Base-by-base conservation (phyloP, 768 basidiomycete species). In the Astraeus odoratus region DNA sequence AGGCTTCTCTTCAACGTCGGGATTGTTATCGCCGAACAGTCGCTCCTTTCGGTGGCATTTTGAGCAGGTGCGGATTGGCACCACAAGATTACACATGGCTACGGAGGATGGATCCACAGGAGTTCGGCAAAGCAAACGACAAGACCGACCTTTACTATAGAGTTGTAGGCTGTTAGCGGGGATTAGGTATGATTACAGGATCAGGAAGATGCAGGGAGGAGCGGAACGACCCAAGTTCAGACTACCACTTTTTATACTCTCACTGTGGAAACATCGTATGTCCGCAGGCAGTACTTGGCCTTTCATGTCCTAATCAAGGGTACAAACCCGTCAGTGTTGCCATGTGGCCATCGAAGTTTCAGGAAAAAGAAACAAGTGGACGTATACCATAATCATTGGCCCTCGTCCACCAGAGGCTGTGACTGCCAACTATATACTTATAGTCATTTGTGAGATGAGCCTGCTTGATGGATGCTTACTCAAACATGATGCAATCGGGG, bases 31-130 rank as follows among this genome's bases (percentile, higher is more conserved):
- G 2, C 41, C 50, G 29, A 62, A 63, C 48, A 63, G 60, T 4
- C 60, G 60, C 33, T 62, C 57, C 16, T 27, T 49, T 9, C 41
- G 43, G 27, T 26, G 51, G 34, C 61, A 63, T 43, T 64, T 59
- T 1, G 60, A 64, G 23, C 61, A 63, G 15, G 55, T 64, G 34
- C 61, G 62, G 42, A 63, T 49, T 12, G 62, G 57, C 18, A 63
- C 50, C 37, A 63, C 52, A 5, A 55, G 46, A 47, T 62, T 64
- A 31, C 61, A 63, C 61, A 63, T 63, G 10, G 44, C 50, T 49
- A n/a, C 30, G 15, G 5, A 34, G 30, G 18, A 49, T 20, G 52
- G 29, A 20, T 39, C 19, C 42, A 22, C 20, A 12, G 27, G 8
- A 25, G 23, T 13, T n/a, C 20, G 12, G 27, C 15, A 40, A n/a